A percentile compares a stretch with the other conserved stretches of the same genome.
These are phyloP conservation scores for Exidia glandulosa DNA, from an alignment of 768 basidiomycete species.

Conservation along the genomic window DNA sequence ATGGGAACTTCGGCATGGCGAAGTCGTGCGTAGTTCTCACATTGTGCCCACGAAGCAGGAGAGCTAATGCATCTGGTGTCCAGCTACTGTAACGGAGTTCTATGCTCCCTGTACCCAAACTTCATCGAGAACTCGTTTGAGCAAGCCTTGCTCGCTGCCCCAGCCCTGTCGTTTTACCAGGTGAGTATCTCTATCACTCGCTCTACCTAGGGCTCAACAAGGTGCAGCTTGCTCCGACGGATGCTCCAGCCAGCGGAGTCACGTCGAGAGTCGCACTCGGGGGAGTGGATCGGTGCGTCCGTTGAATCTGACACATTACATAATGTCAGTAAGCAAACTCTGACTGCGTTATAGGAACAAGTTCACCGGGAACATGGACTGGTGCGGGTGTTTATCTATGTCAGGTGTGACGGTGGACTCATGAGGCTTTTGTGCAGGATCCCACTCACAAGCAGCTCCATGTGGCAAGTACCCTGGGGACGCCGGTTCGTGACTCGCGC, in stretches of 20 bases:
- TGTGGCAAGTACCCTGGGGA: constrained; percentile 1
- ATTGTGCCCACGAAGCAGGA: background rate
- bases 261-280: background rate
- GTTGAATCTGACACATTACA: too few relatives aligned
- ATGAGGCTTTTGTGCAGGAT: background rate
- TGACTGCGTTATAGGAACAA: background rate
- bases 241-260: background rate
- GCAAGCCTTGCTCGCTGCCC: constrained; percentile 1
- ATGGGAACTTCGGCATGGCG: constrained; percentile 1
- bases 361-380: constrained; percentile 5
- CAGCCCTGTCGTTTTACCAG: constrained; percentile 3
- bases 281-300: background rate
- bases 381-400: too few relatives aligned
- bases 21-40: background rate
- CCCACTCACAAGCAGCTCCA: background rate
- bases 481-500: background rate
- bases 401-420: too few relatives aligned
- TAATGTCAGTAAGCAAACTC: background rate
- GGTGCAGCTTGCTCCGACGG: background rate
- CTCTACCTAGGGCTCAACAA: too few relatives aligned
- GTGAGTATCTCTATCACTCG: too few relatives aligned
- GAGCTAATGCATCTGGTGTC: too few relatives aligned
- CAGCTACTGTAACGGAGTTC: background rate
- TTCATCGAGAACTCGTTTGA: constrained; percentile 1
- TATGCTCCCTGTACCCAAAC: background rate